Conservation (phyloP, 2,329 filamentous ascomycete species). For the Conoideocrella luteorostrata region DNA sequence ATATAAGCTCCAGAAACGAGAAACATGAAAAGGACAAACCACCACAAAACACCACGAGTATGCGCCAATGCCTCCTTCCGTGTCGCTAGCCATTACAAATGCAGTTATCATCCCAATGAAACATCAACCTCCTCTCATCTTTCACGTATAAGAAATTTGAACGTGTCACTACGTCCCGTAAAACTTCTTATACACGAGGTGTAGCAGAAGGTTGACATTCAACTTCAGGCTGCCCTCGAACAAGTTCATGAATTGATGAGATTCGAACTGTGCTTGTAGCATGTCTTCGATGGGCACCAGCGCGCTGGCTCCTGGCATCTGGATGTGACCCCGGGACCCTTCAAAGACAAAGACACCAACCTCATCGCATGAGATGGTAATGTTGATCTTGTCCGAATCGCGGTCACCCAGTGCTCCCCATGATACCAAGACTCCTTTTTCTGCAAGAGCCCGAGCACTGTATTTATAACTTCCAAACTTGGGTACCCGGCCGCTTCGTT, state of each 20-base stretch:
- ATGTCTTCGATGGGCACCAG: constrained; percentile 87
- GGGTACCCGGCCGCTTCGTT: constrained; percentile 84
- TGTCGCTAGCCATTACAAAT: constrained; percentile 3
- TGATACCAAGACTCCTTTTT: constrained; percentile 90
- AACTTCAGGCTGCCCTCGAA: constrained; percentile 81
- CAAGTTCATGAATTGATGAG: constrained; percentile 90
- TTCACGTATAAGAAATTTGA: neutral
- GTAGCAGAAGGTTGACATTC: constrained; percentile 94
- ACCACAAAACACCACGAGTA: constrained; percentile 3
- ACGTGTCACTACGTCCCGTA: constrained; percentile 54
- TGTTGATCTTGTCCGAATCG: constrained; percentile 86
- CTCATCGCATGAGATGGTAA: constrained; percentile 90
- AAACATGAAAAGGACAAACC: neutral
- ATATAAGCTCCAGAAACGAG: neutral
- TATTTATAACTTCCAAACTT: constrained; percentile 99
- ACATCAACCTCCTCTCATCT: neutral
- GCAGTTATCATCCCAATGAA: neutral
- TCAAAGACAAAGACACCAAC: constrained; percentile 93
- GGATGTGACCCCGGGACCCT: constrained; percentile 84
- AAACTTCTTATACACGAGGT: constrained; percentile 98
- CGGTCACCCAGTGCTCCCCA: constrained; percentile 79
- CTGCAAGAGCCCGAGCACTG: constrained; percentile 76
- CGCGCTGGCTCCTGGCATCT: constrained; percentile 89
- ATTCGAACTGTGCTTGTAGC: constrained; percentile 94
- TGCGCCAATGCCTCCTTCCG: constrained; percentile 3